These are phyloP conservation scores for Eucalyptus marginata DNA, from an alignment of 345 rosid species.

Conservation along the genomic window DNA sequence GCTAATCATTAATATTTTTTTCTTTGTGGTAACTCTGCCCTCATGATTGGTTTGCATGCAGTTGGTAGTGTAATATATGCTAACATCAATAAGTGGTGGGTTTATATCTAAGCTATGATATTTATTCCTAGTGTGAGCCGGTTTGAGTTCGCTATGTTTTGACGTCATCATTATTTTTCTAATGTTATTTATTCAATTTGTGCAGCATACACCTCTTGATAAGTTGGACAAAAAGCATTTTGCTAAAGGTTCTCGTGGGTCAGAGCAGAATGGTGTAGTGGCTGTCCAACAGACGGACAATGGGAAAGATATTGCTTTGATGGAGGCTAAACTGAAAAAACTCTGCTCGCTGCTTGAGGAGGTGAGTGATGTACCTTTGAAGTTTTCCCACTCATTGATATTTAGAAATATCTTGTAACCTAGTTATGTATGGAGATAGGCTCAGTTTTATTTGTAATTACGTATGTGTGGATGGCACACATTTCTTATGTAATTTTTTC, in stretches of 20 bases:
- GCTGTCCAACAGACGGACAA: slow-evolving; percentile 26
- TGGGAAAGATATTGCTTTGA: slow-evolving; percentile 56
- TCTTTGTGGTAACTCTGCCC: background rate
- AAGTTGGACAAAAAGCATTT: slow-evolving; percentile 87
- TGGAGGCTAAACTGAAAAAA: slow-evolving; percentile 63
- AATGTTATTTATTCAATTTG: background rate
- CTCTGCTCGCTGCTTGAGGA: slow-evolving; percentile 65
- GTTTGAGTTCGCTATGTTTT: background rate
- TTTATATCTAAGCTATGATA: background rate
- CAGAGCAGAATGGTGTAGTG: slow-evolving; percentile 41
- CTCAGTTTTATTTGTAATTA: background rate
- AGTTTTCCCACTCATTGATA: background rate
- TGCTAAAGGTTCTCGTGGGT: slow-evolving; percentile 46
- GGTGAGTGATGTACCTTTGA: slow-evolving; percentile 19
- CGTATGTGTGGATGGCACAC: background rate
- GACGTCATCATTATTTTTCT: background rate
- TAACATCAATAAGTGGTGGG: background rate
- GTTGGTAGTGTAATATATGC: background rate
- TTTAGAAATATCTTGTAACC: background rate
- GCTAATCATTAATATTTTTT: background rate
- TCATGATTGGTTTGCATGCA: background rate
- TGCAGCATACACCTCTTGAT: slow-evolving; percentile 73
- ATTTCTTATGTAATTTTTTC: background rate
- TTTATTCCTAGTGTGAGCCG: background rate
- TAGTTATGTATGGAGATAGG: background rate